Percentiles rank a stretch among this genome's conserved stretches.
phyloP scores from a whole-genome alignment of 2,329 filamentous ascomycete species.

The Juglanconis sp. region DNA sequence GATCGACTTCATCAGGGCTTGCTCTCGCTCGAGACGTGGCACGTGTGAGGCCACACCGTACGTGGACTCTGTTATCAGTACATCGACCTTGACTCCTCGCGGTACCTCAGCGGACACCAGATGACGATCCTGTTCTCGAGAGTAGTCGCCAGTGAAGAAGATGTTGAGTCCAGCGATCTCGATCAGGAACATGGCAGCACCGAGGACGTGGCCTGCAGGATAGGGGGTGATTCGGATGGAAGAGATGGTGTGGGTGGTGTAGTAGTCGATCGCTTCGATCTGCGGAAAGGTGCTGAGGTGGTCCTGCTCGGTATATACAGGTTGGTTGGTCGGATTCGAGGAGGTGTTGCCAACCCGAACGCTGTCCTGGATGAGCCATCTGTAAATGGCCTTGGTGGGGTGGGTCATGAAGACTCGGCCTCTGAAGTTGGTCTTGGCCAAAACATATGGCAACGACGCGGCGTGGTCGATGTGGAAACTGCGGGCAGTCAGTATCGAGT shows the following conservation, averaged over 20 bases:
- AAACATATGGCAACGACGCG: slow-evolving; percentile 95
- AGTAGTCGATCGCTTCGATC: slow-evolving; percentile 97
- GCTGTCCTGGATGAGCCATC: slow-evolving; percentile 97
- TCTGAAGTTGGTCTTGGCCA: slow-evolving; percentile 96
- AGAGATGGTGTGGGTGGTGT: slow-evolving; percentile 95
- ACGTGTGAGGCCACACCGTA: slow-evolving; percentile 95
- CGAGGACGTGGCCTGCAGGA: slow-evolving; percentile 94
- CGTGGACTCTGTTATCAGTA: slow-evolving; percentile 95
- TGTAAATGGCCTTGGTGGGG: slow-evolving; percentile 98
- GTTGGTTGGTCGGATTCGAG: slow-evolving; percentile 61
- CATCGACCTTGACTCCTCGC: slow-evolving; percentile 84
- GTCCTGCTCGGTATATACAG: slow-evolving; percentile 92
- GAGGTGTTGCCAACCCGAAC: slow-evolving; percentile 79
- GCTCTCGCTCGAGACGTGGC: slow-evolving; percentile 84
- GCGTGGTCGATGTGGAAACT: slow-evolving; percentile 99
- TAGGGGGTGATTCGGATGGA: slow-evolving; percentile 96
- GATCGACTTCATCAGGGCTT: slow-evolving; percentile 91
- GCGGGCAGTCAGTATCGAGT: slow-evolving; percentile 22
- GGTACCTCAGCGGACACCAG: slow-evolving; percentile 91
- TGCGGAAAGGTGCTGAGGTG: slow-evolving; percentile 88
- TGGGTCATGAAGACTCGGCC: slow-evolving; percentile 99
- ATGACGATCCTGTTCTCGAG: slow-evolving; percentile 90
- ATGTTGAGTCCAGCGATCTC: slow-evolving; percentile 97
- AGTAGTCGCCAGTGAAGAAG: slow-evolving; percentile 97
- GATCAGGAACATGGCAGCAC: slow-evolving; percentile 96